phyloP scores from a whole-genome alignment of 495 filamentous ascomycete genomes.

The Penicillium roqueforti region DNA sequence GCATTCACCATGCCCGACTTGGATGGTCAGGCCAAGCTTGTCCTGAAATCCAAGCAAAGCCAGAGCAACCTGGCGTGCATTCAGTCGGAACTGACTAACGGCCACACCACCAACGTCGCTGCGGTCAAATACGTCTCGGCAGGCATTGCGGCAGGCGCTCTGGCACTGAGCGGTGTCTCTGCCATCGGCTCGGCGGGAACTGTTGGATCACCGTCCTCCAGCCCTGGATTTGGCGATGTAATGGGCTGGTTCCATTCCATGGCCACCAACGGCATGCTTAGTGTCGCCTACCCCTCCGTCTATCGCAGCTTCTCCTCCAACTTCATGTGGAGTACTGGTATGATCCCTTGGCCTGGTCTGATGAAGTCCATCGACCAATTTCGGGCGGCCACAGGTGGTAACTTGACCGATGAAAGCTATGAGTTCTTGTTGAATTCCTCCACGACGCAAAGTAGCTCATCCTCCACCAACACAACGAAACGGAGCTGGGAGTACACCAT shows the following conservation, averaged over 20 bases:
- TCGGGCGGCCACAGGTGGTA: slow-evolving; percentile 74
- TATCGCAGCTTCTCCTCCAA: slow-evolving; percentile 88
- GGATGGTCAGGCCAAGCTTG: slow-evolving; percentile 76
- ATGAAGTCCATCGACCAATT: slow-evolving; percentile 84
- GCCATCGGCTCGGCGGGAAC: slow-evolving; percentile 61
- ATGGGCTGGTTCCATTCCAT: slow-evolving; percentile 90
- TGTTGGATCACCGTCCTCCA: slow-evolving; percentile 62
- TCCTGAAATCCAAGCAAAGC: slow-evolving; percentile 60
- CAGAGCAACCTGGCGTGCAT: slow-evolving; percentile 74
- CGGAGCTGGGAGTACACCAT: slow-evolving; percentile 51
- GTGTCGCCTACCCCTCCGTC: slow-evolving; percentile 77
- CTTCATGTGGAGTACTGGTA: slow-evolving; percentile 85
- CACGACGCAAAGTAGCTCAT: slow-evolving; percentile 35
- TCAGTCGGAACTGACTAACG: slow-evolving; percentile 75
- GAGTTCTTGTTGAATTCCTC: slow-evolving; percentile 59
- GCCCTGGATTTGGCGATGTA: slow-evolving; percentile 82
- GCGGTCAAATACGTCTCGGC: slow-evolving; percentile 82
- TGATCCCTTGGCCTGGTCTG: slow-evolving; percentile 77
- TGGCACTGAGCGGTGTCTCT: slow-evolving; percentile 69
- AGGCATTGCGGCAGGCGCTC: slow-evolving; percentile 80
- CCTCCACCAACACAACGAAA: slow-evolving; percentile 38
- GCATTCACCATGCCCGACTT: slow-evolving; percentile 91
- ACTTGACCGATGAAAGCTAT: slow-evolving; percentile 75
- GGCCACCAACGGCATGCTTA: slow-evolving; percentile 94
- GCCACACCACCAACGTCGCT: slow-evolving; percentile 69